phyloP scores from a whole-genome alignment of 495 filamentous ascomycete species.

The Talaromyces borbonicus region DNA sequence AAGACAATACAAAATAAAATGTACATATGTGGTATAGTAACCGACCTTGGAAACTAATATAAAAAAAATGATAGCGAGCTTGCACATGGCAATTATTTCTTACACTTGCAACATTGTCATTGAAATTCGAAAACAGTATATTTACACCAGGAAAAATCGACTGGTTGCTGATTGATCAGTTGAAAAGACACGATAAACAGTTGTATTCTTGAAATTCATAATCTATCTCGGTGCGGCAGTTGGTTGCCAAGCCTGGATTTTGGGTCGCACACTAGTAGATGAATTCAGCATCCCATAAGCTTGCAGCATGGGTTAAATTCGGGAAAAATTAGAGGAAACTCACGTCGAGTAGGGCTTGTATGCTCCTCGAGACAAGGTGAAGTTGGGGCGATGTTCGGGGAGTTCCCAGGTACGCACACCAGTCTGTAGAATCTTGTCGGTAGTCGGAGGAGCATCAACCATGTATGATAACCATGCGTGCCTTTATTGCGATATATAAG shows the following conservation, averaged over 20 bases:
- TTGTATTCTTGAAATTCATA: slow-evolving; percentile 9
- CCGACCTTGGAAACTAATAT: not conserved
- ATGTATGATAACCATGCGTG: slow-evolving; percentile 95
- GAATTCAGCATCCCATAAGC: not conserved
- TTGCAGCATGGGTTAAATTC: not conserved
- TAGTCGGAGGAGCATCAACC: slow-evolving; percentile 74
- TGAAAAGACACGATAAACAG: slow-evolving; percentile 13
- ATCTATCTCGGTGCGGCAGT: slow-evolving; percentile 37
- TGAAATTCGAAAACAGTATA: not conserved
- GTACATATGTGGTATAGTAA: slow-evolving; percentile 5
- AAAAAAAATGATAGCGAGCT: slow-evolving; percentile 3
- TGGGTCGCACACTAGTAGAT: slow-evolving; percentile 26
- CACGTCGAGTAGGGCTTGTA: slow-evolving; percentile 94
- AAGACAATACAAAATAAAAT: not conserved
- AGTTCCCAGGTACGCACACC: slow-evolving; percentile 64
- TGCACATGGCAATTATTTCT: not conserved
- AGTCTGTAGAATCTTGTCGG: slow-evolving; percentile 62
- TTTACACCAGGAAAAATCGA: slow-evolving; percentile 5
- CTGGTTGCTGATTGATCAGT: slow-evolving; percentile 5
- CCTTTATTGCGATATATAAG: slow-evolving; percentile 33
- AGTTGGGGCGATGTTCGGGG: slow-evolving; percentile 61
- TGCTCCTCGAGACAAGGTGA: slow-evolving; percentile 63
- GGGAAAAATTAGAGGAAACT: slow-evolving; percentile 21
- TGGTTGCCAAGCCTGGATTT: slow-evolving; percentile 35
- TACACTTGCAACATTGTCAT: slow-evolving; percentile 1